Base-by-base conservation (phyloP, 345 rosid species). In the Populus tremula region DNA sequence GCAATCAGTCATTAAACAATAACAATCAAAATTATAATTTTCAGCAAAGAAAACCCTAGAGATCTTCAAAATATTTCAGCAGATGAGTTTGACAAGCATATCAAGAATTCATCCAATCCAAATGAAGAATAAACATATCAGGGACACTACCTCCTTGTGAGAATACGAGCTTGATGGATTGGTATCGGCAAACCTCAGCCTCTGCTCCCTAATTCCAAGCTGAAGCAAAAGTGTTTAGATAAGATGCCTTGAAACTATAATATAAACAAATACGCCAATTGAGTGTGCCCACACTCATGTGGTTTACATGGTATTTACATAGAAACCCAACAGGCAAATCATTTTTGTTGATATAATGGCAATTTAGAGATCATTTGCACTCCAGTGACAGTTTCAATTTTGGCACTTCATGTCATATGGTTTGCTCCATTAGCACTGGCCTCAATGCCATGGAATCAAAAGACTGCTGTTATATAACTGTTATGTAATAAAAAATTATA, bases 191-290 rank as follows among this genome's bases (percentile, higher is more conserved):
- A 93, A 92, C 81, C 91, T 81, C 78, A 90, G 87, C 67, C 90
- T 91, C 56, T 91, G 98, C 85, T 92, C 99, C 90, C 90, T 91
- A 75, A 78, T 84, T 81, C 92, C 88, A 77, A 87, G 83, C 99
- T 93, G 91, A 81, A 85, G 87, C 36, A 84, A 71, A 69, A 77
- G 82, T 36, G 36, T 77, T 53, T 65, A 70, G 63, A 76, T 72
- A 67, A 79, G 75, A 78, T 64, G 59, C 27, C 41, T 47, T 1
- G 23, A 43, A 35, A 73, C 35, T n/a, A 80, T 31, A 56, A 23
- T 17, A 69, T 17, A 69, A 49, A 59, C 38, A 54, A 66, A 21
- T 21, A 36, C 13, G 50, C 10, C 23, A 6, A 20, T 53, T 20
- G 59, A 18, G 59, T 47, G 53, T 14, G 53, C 53, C 18, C 53